Evolutionary conservation across 805 yeast species (phyloP), one percentile per base, ranked within the genome.

Genomic region (Ogataea siamensis): DNA sequence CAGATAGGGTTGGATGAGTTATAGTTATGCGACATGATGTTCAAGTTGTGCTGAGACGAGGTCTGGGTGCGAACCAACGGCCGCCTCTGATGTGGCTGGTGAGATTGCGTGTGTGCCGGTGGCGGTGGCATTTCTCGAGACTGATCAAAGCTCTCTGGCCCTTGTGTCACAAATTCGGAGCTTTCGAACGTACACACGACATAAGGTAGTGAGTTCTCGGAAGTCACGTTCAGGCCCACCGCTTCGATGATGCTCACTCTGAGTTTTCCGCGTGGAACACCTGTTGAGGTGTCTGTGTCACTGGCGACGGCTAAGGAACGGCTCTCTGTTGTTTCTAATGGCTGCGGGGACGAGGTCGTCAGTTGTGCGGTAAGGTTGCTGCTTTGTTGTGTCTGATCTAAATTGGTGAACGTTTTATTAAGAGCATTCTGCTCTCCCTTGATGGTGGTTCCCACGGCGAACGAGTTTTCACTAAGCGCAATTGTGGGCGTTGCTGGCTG

Each of bases 141-240:
- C 14, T 39, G 46, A 20, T 51, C 66, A 33, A 55, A 57, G 17
- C 74, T 68, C 34, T 73, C 83, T 1, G 95, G 87, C 4, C 88
- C 89, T 45, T 80, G 79, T 17, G 95, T 80, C 43, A 91, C 88
- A 48, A 81, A 85, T 64, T 93, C 98, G 1, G 94, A 82, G 45
- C 91, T 82, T 59, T 87, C 95, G 67, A 85, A 88, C 8, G 95
- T 83, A 62, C 94, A 86, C 24, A 88, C 96, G 13, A 86, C 95
- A 60, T 88, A 83, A 3, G 96, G 96, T 50, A 76, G 84, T 3
- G 91, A 70, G 39, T 44, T 65, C 27, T 70, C 63, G 4, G 78
- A 63, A 30, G 73, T 69, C 22, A 80, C 75, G 28, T 71, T 64
- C 46, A 91, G 70, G 50, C 80, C 81, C 42, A 71, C 74, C 2